Percentiles rank a stretch among this genome's conserved stretches.
These are phyloP conservation scores for Cyberlindnera amylophila DNA, from an alignment of 805 yeast species.

Conservation along the genomic window DNA sequence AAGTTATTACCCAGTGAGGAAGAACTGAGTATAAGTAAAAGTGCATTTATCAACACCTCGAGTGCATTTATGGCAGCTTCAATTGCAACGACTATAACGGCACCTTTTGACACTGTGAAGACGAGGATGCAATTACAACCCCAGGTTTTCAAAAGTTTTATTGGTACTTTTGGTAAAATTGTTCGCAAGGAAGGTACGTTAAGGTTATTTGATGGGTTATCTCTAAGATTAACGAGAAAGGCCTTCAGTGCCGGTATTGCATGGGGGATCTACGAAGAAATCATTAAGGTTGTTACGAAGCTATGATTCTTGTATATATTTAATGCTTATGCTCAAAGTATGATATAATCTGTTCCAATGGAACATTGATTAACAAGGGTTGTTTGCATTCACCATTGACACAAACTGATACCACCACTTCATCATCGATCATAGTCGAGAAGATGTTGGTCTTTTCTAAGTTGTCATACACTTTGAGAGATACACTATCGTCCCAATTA, in stretches of 20 bases:
- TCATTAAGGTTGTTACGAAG: slow-evolving; percentile 39
- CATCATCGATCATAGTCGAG: slow-evolving; percentile 24
- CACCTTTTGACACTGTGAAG: slow-evolving; percentile 92
- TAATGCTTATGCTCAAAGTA: too few relatives aligned
- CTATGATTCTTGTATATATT: not conserved
- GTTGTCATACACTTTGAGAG: slow-evolving; percentile 7
- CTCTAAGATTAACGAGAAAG: slow-evolving; percentile 77
- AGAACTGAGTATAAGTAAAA: slow-evolving; percentile 32
- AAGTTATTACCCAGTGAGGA: slow-evolving; percentile 8
- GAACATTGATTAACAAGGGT: slow-evolving; percentile 8
- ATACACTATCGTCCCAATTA: slow-evolving; percentile 8
- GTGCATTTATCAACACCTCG: slow-evolving; percentile 61
- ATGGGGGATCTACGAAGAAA: slow-evolving; percentile 95
- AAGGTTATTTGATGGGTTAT: slow-evolving; percentile 77
- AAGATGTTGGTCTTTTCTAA: slow-evolving; percentile 13
- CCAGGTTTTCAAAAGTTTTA: slow-evolving; percentile 37
- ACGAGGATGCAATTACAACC: slow-evolving; percentile 84
- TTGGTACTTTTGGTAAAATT: slow-evolving; percentile 37
- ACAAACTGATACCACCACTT: slow-evolving; percentile 12
- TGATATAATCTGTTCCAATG: slow-evolving; percentile 5
- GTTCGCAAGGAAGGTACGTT: slow-evolving; percentile 43
- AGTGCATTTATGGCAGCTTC: slow-evolving; percentile 82
- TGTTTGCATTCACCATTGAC: not conserved
- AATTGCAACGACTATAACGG: slow-evolving; percentile 79
- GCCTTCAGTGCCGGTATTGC: slow-evolving; percentile 92